These are phyloP conservation scores for Mycena albidolilacea DNA, from an alignment of 768 basidiomycete species.

Conservation along the genomic window DNA sequence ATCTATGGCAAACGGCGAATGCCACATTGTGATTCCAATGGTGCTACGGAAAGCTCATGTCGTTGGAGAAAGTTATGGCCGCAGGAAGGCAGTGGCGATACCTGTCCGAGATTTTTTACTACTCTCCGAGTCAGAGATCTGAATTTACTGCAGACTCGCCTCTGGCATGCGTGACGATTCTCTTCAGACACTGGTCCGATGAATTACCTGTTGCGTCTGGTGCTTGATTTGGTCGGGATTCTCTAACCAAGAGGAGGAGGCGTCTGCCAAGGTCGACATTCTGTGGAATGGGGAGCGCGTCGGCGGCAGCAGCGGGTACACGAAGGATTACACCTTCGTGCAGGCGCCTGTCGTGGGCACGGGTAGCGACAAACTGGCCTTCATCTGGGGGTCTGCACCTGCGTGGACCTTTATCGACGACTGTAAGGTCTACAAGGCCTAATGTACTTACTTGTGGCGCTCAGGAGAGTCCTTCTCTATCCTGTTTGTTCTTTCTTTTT, in stretches of 20 bases:
- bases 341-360: conserved; percentile 25
- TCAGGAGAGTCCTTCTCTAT: neutral
- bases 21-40: too few species aligned
- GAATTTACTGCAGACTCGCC: too few species aligned
- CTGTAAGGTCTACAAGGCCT: conserved; percentile 7
- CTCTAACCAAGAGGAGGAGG: conserved; percentile 17
- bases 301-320: conserved; percentile 17
- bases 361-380: conserved; percentile 27
- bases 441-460: neutral
- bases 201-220: neutral
- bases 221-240: conserved; percentile 32
- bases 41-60: too few species aligned
- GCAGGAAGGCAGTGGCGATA: too few species aligned
- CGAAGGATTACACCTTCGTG: conserved; percentile 18
- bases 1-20: too few species aligned
- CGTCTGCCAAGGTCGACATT: conserved; percentile 17
- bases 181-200: too few species aligned
- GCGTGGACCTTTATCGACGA: conserved; percentile 41
- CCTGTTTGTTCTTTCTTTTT: neutral
- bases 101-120: too few species aligned
- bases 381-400: conserved; percentile 36
- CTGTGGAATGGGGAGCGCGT: conserved; percentile 26
- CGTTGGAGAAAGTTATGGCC: too few species aligned
- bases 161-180: too few species aligned
- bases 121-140: too few species aligned